phyloP scores from a whole-genome alignment of 768 basidiomycete genomes.

The Psilocybe azurescens region DNA sequence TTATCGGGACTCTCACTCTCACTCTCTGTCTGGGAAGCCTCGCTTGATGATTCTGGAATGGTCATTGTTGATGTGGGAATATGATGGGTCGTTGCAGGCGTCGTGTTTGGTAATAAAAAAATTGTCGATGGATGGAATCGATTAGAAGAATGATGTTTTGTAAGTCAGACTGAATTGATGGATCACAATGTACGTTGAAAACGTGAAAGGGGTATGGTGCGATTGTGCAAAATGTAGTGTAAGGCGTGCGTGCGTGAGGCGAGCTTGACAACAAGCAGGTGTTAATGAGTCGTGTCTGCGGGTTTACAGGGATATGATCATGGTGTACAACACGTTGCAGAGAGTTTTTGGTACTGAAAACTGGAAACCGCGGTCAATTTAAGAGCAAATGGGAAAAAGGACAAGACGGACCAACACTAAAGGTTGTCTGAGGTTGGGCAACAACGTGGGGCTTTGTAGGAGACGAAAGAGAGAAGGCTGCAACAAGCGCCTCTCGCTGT shows the following conservation, averaged over 20 bases:
- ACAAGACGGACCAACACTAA: constrained; percentile 9
- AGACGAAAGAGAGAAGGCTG: constrained; percentile 26
- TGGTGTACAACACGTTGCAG: constrained; percentile 45
- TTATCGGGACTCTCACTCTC: constrained; percentile 68
- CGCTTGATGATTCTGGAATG: constrained; percentile 52
- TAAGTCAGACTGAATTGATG: constrained; percentile 19
- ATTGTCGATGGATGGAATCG: constrained; percentile 23
- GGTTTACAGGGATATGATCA: constrained; percentile 49
- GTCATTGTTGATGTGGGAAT: constrained; percentile 40
- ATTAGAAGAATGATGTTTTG: constrained; percentile 28
- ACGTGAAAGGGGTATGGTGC: constrained; percentile 31
- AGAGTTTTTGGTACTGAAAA: constrained; percentile 27
- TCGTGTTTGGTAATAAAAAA: constrained; percentile 18
- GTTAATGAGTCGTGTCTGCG: constrained; percentile 32
- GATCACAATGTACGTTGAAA: constrained; percentile 22
- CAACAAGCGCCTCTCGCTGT: constrained; percentile 32
- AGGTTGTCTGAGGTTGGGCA: constrained; percentile 13
- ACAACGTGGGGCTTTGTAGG: constrained; percentile 11
- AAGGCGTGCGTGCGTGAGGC: constrained; percentile 21
- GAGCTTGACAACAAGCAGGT: constrained; percentile 28
- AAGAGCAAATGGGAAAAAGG: constrained; percentile 7
- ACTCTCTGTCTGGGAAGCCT: constrained; percentile 55
- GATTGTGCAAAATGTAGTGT: constrained; percentile 25
- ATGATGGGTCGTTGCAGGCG: constrained; percentile 23
- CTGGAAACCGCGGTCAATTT: constrained; percentile 3